Percentiles rank a stretch among this genome's conserved stretches.
These are phyloP conservation scores for Boletus coccyginus DNA, from an alignment of 768 basidiomycete genomes.

Conservation along the genomic window DNA sequence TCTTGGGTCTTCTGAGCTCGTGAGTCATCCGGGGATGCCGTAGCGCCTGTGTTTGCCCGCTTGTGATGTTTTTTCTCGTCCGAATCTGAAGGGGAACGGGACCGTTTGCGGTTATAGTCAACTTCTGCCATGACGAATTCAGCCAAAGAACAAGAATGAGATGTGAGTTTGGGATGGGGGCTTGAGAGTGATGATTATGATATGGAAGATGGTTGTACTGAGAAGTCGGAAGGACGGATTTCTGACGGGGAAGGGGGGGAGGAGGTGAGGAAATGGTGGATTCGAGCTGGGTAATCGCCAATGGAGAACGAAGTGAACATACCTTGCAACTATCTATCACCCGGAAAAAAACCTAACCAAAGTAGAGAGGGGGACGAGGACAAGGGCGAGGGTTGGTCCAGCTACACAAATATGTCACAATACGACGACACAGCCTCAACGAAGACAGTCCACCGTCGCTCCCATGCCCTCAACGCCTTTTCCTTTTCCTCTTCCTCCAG, in stretches of 20 bases:
- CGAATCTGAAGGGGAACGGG: constrained; percentile 80
- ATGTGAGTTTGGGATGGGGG: constrained; percentile 42
- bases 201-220: constrained; percentile 39
- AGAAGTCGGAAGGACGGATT: constrained; percentile 37
- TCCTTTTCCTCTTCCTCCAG: constrained; percentile 45
- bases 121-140: constrained; percentile 81
- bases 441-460: constrained; percentile 35
- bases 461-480: constrained; percentile 41
- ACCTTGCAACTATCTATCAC: constrained; percentile 25
- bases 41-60: constrained; percentile 78
- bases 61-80: constrained; percentile 79
- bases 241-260: constrained; percentile 52
- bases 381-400: constrained; percentile 9
- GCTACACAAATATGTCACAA: constrained; percentile 20
- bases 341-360: not conserved
- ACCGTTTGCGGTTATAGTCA: constrained; percentile 82
- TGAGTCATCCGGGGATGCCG: constrained; percentile 61
- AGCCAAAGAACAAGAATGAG: constrained; percentile 41
- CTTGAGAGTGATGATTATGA: constrained; percentile 41
- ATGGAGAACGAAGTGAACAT: constrained; percentile 31
- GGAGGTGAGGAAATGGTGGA: constrained; percentile 54
- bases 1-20: constrained; percentile 46
- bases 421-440: constrained; percentile 31
- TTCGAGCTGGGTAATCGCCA: constrained; percentile 51
- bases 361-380: not conserved